Evolutionary conservation across 331 rosid genomes (phyloP).

Genomic region (Stylosanthes scabra): DNA sequence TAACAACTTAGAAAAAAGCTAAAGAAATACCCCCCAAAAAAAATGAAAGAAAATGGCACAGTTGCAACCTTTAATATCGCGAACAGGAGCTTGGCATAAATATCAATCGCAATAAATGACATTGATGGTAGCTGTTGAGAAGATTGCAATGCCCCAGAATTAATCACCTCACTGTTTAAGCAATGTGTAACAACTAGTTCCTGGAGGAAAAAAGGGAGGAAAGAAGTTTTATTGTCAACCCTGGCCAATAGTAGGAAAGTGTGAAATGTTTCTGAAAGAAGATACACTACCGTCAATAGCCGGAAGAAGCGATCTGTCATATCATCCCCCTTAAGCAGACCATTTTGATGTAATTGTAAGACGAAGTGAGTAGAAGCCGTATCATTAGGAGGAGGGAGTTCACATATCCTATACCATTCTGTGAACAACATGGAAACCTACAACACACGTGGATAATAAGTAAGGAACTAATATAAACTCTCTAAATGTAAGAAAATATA

Average conservation of each 20-base stretch:
- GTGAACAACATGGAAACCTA: constrained; percentile 79
- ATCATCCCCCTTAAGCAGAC: constrained; percentile 93
- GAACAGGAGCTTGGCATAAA: constrained; percentile 80
- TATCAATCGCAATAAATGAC: constrained; percentile 89
- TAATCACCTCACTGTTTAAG: constrained; percentile 76
- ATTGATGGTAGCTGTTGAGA: constrained; percentile 70
- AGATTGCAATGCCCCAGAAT: constrained; percentile 70
- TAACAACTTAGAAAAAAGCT: constrained; percentile 29
- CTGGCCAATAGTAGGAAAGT: neutral
- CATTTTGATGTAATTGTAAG: constrained; percentile 78
- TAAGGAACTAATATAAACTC: constrained; percentile 15
- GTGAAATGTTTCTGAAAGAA: neutral
- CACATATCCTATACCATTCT: constrained; percentile 93
- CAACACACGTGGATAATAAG: constrained; percentile 35
- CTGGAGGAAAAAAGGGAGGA: constrained; percentile 43
- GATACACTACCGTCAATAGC: constrained; percentile 64
- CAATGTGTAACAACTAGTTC: constrained; percentile 87
- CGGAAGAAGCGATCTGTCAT: constrained; percentile 87
- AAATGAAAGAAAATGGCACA: neutral
- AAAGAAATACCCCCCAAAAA: constrained; percentile 19
- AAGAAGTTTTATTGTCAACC: neutral
- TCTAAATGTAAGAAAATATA: neutral
- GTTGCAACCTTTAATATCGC: constrained; percentile 80
- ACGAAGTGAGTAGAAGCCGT: constrained; percentile 66
- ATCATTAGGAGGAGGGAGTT: constrained; percentile 83